Percentiles rank a stretch among this genome's conserved stretches.
phyloP scores from a whole-genome alignment of 2,329 filamentous ascomycete species.

The Fusarium transvaalense region DNA sequence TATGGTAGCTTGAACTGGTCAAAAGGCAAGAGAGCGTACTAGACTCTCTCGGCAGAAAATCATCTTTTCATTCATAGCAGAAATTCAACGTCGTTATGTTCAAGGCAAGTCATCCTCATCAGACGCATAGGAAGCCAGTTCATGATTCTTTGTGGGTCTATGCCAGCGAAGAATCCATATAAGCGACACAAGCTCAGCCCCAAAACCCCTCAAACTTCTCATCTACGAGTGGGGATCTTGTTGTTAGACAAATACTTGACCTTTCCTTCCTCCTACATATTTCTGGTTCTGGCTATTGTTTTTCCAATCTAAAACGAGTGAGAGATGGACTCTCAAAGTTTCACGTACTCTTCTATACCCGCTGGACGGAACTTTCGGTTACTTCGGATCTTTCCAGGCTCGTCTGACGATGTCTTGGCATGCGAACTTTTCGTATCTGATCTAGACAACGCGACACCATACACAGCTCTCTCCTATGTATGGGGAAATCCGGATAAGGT shows the following conservation, averaged over 20 bases:
- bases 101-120: background rate
- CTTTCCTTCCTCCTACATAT: background rate
- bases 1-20: too few relatives aligned
- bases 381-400: constrained; percentile 2
- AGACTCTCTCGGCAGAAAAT: too few relatives aligned
- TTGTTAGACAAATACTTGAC: too few relatives aligned
- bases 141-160: background rate
- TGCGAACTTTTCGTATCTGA: constrained; percentile 11
- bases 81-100: too few relatives aligned
- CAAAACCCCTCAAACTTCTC: background rate
- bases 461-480: constrained; percentile 2
- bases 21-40: too few relatives aligned
- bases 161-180: background rate
- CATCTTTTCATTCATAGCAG: too few relatives aligned
- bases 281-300: accelerated
- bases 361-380: constrained; percentile 1
- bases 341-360: background rate
- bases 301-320: accelerated
- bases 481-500: constrained; percentile 6
- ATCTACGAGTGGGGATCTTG: background rate
- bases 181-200: background rate
- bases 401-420: background rate
- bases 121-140: background rate
- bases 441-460: constrained; percentile 1
- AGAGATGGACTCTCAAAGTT: constrained; percentile 5